Evolutionary conservation across 1,284 basidiomycete species (phyloP).

Genomic region (Pisolithus thermaeus): DNA sequence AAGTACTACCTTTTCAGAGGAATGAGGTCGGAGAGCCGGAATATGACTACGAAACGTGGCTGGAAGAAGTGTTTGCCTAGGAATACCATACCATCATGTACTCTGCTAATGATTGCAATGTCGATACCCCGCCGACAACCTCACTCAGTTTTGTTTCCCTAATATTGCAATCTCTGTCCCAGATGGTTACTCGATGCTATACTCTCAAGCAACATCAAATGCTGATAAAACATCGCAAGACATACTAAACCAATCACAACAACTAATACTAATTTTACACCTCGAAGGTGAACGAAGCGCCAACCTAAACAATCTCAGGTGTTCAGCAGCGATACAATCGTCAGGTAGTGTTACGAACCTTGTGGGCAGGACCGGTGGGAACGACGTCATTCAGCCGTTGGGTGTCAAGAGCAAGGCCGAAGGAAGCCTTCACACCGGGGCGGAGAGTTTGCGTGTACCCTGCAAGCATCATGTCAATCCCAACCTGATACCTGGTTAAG

Average conservation of each 20-base stretch:
- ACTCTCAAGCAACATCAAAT: no score
- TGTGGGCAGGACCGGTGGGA: conserved; percentile 65
- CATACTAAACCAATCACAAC: not conserved
- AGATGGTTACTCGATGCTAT: no score
- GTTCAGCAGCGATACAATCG: conserved; percentile 1
- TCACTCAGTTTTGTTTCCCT: no score
- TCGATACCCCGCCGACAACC: no score
- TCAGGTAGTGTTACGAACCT: conserved; percentile 35
- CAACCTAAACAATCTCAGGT: conserved; percentile 39
- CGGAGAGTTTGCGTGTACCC: conserved; percentile 91
- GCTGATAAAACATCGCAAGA: no score
- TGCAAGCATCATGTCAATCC: conserved; percentile 21
- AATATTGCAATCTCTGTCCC: not conserved
- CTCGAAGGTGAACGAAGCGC: conserved; percentile 70
- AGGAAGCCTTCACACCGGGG: conserved; percentile 92
- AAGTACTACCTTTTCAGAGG: conserved; percentile 58
- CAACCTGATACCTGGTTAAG: not conserved
- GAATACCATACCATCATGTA: not conserved
- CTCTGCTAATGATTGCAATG: not conserved
- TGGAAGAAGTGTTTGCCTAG: conserved; percentile 69
- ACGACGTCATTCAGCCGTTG: conserved; percentile 74
- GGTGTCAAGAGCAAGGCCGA: conserved; percentile 90
- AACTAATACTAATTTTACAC: conserved; percentile 37
- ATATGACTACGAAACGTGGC: conserved; percentile 75
- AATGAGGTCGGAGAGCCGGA: conserved; percentile 57